Base-by-base conservation (phyloP, 2,329 filamentous ascomycete species). In the Alternaria incomplexa region DNA sequence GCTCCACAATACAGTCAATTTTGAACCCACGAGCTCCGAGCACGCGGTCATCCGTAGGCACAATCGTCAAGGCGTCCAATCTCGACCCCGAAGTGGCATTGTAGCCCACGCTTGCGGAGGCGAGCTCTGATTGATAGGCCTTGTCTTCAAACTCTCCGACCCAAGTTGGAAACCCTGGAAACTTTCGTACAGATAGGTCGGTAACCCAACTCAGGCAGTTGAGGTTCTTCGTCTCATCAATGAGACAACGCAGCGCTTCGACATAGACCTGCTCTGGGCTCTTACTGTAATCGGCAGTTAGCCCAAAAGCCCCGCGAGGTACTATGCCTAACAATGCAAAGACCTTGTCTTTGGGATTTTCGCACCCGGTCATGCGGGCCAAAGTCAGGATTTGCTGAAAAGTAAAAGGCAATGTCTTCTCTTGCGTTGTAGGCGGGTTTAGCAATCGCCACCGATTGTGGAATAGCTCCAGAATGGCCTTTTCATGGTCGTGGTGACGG, bases 131-230 rank as follows among this genome's bases (percentile, higher is more conserved):
- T 23, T 58, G 56, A 25, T 36, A 22, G 56, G 44, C 23, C 5
- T 44, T 45, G n/a, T 52, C 32, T 12, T 58, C 56, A 25, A 58
- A 53, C 2, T 58, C 56, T 5, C 56, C 56, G 17, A 58, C 28
- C 56, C 56, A 58, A 12, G 47, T 52, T 15, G 56, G 48, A 13
- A 46, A 32, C 2, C 17, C 2, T 5, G 56, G 13, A 6, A 44
- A 45, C 23, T 15, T 25, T 13, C 46, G 36, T 23, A 22, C 10
- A 10, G 48, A 23, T 13, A 23, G 11, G 23, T 58, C 47, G 1
- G 32, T 45, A 11, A 58, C 56, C 56, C 56, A 58, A 22, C 47
- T 52, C 17, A 58, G 13, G 36, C 47, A 43, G 8, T 58, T 50
- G 9, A 53, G 28, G n/a, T 44, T 45, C 13, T 23, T 50, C 23